These are phyloP conservation scores for Auricularia sp. DNA, from an alignment of 768 basidiomycete genomes.

Conservation along the genomic window DNA sequence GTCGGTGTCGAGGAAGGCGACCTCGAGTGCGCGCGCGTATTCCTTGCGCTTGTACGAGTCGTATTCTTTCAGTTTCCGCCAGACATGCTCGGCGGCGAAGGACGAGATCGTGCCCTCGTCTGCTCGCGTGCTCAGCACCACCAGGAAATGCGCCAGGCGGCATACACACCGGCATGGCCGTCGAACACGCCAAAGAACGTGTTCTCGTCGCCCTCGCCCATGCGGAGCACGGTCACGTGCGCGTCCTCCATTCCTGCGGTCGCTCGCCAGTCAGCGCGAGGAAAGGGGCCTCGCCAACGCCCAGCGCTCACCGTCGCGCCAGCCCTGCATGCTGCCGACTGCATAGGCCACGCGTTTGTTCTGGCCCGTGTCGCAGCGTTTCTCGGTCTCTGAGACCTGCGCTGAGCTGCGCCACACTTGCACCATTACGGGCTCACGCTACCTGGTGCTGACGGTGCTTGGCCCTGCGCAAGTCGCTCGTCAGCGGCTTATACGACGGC, in stretches of 20 bases:
- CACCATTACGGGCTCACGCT: background rate
- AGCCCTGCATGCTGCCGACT: background rate
- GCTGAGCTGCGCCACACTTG: background rate
- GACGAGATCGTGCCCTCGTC: background rate
- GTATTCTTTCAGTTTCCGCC: background rate
- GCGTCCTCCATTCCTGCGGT: conserved; percentile 2
- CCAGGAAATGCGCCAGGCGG: background rate
- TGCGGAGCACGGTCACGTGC: background rate
- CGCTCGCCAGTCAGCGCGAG: background rate
- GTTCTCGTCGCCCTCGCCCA: background rate
- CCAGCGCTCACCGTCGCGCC: background rate
- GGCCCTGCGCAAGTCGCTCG: background rate
- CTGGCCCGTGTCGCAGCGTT: background rate
- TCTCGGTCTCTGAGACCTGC: background rate
- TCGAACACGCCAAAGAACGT: background rate
- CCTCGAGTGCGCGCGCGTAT: background rate
- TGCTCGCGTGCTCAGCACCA: background rate
- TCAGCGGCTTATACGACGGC: background rate
- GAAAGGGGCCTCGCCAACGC: background rate
- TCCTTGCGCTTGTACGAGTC: background rate
- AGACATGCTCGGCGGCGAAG: background rate
- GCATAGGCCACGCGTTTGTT: background rate
- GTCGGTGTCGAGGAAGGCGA: background rate
- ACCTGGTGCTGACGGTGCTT: conserved; percentile 1
- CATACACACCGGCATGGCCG: background rate